Evolutionary conservation across 2,329 filamentous ascomycete species (phyloP).

Genomic region (Ascochyta lentis): DNA sequence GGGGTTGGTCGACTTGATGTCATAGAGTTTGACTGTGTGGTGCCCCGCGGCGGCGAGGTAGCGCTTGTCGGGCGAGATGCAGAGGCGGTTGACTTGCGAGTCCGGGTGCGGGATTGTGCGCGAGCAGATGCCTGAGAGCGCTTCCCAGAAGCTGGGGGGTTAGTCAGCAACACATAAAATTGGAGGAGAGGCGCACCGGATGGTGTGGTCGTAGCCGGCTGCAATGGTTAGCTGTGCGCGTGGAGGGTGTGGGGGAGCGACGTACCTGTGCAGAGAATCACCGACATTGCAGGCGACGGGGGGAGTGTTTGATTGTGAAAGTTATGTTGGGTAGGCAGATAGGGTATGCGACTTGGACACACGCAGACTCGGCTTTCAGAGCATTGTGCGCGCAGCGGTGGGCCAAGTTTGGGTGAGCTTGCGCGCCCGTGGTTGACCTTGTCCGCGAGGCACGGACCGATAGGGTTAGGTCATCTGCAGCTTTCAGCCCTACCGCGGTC

Average conservation of each 20-base stretch:
- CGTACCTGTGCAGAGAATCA: slow-evolving; percentile 71
- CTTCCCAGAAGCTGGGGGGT: slow-evolving; percentile 87
- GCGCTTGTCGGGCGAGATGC: slow-evolving; percentile 97
- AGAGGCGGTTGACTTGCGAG: slow-evolving; percentile 97
- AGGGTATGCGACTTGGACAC: slow-evolving; percentile 7
- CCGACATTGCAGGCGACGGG: slow-evolving; percentile 60
- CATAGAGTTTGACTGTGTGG: slow-evolving; percentile 95
- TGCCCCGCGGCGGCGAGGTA: slow-evolving; percentile 83
- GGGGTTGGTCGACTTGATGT: slow-evolving; percentile 98
- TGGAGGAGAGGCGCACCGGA: slow-evolving; percentile 59
- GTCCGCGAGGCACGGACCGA: slow-evolving; percentile 2
- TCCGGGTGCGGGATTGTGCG: slow-evolving; percentile 98
- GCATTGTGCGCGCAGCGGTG: slow-evolving; percentile 2
- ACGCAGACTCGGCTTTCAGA: neutral
- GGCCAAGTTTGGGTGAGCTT: neutral
- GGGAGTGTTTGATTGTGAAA: neutral
- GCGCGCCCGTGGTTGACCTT: neutral
- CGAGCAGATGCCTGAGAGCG: slow-evolving; percentile 95
- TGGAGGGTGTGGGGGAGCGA: slow-evolving; percentile 27
- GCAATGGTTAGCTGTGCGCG: slow-evolving; percentile 33
- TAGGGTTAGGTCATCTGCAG: neutral
- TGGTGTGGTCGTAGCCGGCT: slow-evolving; percentile 79
- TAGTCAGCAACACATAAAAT: slow-evolving; percentile 4
- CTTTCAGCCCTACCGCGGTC: slow-evolving; percentile 25
- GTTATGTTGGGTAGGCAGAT: neutral